Base-by-base conservation (phyloP, 805 yeast genomes). In the Kodamaea sagamina region DNA sequence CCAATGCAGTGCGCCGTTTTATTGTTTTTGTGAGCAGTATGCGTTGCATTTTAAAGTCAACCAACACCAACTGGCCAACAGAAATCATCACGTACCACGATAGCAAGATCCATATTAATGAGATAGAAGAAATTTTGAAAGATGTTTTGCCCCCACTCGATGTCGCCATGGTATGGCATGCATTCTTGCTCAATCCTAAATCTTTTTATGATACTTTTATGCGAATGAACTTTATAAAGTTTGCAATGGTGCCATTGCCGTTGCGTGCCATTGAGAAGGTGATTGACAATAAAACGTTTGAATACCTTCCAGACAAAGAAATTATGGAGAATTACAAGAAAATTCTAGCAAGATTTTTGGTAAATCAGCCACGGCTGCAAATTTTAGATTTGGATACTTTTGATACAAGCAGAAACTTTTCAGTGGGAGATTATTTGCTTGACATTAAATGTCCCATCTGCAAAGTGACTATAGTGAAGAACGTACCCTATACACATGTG, bases 141-240 rank as follows among this genome's bases (percentile, higher is more conserved):
- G n/a, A n/a, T n/a, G 4, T 35, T n/a, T 24, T 35, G 28, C 61
- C 61, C 1, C 59, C 61, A 3, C 41, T 58, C 28, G 63, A 58
- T 39, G 51, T 58, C 1, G 12, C 54, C 11, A 43, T 57, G 53
- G 54, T 58, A 13, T 58, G 61, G 63, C 54, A 58, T 36, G 47
- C 57, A 1, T 54, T 57, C 32, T 31, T 52, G 31, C 44, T 54
- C 35, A 51, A 57, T 24, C 54, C 61, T 4, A 38, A 36, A 29
- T 13, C 52, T 1, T 48, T 41, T 32, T 48, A 51, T 32, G 58
- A 57, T 19, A 41, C 37, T 8, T 47, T 48, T 24, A 41, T 35
- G 6, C 46, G 55, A 13, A 52, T 50, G 36, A 32, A 48, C 27
- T 47, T 54, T 19, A n/a, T 44, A 10, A 39, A 42, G 29, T 53